Evolutionary conservation across 768 basidiomycete genomes (phyloP).

Genomic region (Antrodiella citrinella): DNA sequence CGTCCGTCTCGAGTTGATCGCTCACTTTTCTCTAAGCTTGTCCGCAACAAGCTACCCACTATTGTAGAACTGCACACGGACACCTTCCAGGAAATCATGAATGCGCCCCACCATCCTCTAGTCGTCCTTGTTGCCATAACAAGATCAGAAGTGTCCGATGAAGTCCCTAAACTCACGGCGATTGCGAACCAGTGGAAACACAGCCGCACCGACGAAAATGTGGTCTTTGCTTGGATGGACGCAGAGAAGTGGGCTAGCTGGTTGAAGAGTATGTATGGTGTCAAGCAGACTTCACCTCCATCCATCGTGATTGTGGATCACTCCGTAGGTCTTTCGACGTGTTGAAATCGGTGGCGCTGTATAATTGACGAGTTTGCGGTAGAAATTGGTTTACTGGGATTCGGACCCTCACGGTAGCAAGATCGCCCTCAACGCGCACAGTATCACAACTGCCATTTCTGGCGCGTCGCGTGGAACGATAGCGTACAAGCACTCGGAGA

Average conservation of each 20-base stretch:
- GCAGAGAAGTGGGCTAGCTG: slow-evolving; percentile 75
- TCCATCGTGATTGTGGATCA: slow-evolving; percentile 76
- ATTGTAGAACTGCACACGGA: slow-evolving; percentile 67
- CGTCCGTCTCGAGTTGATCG: background rate
- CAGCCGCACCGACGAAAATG: slow-evolving; percentile 33
- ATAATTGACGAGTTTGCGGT: no score
- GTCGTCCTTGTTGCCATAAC: slow-evolving; percentile 67
- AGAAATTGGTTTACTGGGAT: slow-evolving; percentile 77
- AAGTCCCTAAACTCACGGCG: slow-evolving; percentile 45
- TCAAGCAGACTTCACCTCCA: slow-evolving; percentile 28
- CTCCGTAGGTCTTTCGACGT: slow-evolving; percentile 38
- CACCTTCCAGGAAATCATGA: slow-evolving; percentile 83
- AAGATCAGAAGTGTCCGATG: slow-evolving; percentile 11
- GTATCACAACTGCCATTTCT: slow-evolving; percentile 65
- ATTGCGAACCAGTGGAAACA: slow-evolving; percentile 45
- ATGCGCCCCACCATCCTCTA: slow-evolving; percentile 61
- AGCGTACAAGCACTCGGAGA: slow-evolving; percentile 58
- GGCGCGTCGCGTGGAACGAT: slow-evolving; percentile 47
- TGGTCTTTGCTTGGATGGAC: slow-evolving; percentile 91
- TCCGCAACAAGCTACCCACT: slow-evolving; percentile 61
- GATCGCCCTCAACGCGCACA: slow-evolving; percentile 46
- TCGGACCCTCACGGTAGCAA: slow-evolving; percentile 44
- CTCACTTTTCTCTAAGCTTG: slow-evolving; percentile 9
- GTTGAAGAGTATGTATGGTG: slow-evolving; percentile 88
- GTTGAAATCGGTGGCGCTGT: background rate